phyloP scores from a whole-genome alignment of 129 eudicot genomes.

The Lactuca sativa region DNA sequence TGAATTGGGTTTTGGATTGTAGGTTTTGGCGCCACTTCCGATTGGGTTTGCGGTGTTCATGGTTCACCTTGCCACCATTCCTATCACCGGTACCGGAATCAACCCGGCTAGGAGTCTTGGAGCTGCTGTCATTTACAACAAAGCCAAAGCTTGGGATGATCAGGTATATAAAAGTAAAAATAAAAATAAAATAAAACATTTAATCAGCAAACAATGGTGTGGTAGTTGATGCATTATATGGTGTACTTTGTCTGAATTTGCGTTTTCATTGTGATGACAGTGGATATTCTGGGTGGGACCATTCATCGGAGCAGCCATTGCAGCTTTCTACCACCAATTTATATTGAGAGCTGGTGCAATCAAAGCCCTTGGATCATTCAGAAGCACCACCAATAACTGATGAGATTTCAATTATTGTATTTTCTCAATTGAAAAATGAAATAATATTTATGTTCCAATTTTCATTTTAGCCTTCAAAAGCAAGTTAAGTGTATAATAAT shows the following conservation, averaged over 20 bases:
- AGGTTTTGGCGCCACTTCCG: slow-evolving; percentile 90
- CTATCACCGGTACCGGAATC: slow-evolving; percentile 86
- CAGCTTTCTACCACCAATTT: slow-evolving; percentile 90
- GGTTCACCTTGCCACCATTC: slow-evolving; percentile 90
- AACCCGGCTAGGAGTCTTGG: slow-evolving; percentile 91
- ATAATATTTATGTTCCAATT: slow-evolving; percentile 30
- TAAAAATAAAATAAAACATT: too few relatives aligned
- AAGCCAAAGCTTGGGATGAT: slow-evolving; percentile 66
- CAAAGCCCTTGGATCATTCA: slow-evolving; percentile 81
- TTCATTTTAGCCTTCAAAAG: not conserved
- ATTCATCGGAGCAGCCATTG: slow-evolving; percentile 76
- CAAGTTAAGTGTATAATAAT: not conserved
- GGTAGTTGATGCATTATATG: not conserved
- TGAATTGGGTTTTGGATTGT: not conserved
- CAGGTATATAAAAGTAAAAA: slow-evolving; percentile 33
- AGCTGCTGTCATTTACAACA: slow-evolving; percentile 77
- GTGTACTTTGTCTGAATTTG: slow-evolving; percentile 13
- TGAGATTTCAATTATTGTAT: slow-evolving; percentile 23
- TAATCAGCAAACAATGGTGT: not conserved
- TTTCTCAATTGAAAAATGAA: slow-evolving; percentile 17
- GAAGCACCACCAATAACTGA: slow-evolving; percentile 59
- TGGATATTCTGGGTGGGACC: slow-evolving; percentile 96
- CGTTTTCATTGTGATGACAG: slow-evolving; percentile 34
- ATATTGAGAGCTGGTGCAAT: slow-evolving; percentile 79
- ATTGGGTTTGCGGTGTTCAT: slow-evolving; percentile 85